These are phyloP conservation scores for Zasmidium angulare DNA, from an alignment of 2,329 filamentous ascomycete species.

Conservation along the genomic window DNA sequence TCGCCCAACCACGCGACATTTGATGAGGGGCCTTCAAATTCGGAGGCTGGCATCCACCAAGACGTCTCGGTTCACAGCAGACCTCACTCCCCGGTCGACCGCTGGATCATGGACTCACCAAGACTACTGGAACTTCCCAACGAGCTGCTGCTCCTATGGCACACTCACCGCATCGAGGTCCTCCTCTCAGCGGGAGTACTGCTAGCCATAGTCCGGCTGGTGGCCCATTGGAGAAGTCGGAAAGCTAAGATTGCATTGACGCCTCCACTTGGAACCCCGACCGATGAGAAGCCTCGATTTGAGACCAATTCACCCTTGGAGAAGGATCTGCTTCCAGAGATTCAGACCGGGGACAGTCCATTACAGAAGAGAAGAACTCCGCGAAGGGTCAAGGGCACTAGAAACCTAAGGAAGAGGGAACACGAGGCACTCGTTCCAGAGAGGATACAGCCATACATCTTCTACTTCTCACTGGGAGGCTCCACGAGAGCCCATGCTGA, in stretches of 20 bases:
- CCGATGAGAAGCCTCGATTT: constrained; percentile 19
- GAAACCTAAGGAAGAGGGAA: constrained; percentile 21
- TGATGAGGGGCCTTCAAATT: neutral
- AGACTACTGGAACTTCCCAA: constrained; percentile 22
- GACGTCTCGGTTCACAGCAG: neutral
- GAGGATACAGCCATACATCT: constrained; percentile 69
- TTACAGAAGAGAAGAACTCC: constrained; percentile 23
- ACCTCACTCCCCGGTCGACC: neutral
- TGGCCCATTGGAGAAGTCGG: constrained; percentile 26
- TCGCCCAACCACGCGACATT: neutral
- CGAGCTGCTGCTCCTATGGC: constrained; percentile 36
- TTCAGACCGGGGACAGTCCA: neutral
- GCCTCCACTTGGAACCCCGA: constrained; percentile 23
- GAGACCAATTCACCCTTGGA: neutral
- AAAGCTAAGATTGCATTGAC: constrained; percentile 23
- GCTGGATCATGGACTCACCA: constrained; percentile 14
- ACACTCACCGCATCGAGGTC: constrained; percentile 30
- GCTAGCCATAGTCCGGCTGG: constrained; percentile 28
- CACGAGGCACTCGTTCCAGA: constrained; percentile 10
- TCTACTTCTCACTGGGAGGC: constrained; percentile 86
- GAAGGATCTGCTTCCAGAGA: neutral
- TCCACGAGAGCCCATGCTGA: constrained; percentile 74
- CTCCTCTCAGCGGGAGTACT: constrained; percentile 32
- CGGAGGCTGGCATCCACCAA: neutral
- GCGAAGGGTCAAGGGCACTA: constrained; percentile 32